Evolutionary conservation across 768 basidiomycete genomes (phyloP).

Genomic region (Leccinum ochraceum): DNA sequence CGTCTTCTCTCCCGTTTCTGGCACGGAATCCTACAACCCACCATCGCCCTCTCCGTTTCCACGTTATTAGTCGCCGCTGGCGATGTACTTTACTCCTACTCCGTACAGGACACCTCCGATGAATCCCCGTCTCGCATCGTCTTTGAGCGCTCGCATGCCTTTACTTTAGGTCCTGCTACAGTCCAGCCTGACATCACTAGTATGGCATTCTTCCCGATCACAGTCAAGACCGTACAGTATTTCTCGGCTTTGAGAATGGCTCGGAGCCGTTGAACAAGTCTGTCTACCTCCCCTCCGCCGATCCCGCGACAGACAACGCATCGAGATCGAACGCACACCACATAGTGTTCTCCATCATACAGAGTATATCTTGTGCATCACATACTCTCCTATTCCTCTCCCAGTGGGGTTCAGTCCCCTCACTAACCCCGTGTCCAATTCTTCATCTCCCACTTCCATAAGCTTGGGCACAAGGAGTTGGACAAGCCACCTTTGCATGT

Average conservation of each 20-base stretch:
- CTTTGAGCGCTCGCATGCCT: constrained; percentile 47
- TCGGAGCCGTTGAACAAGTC: constrained; percentile 45
- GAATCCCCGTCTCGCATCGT: constrained; percentile 43
- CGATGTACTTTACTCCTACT: constrained; percentile 55
- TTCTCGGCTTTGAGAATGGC: constrained; percentile 63
- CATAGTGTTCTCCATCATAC: constrained; percentile 41
- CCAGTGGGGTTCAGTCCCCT: constrained; percentile 50
- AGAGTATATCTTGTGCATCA: constrained; percentile 48
- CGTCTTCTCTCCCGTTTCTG: constrained; percentile 65
- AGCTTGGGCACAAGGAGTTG: constrained; percentile 59
- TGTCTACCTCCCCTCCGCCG: constrained; percentile 27
- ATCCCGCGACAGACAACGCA: constrained; percentile 7
- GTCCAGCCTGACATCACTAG: constrained; percentile 53
- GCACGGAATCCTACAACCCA: constrained; percentile 55
- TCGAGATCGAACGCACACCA: constrained; percentile 25
- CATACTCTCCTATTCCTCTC: constrained; percentile 57
- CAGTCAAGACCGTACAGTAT: constrained; percentile 45
- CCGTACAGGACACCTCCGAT: constrained; percentile 38
- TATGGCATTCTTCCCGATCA: constrained; percentile 47
- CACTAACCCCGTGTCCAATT: constrained; percentile 27
- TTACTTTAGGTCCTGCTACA: constrained; percentile 35
- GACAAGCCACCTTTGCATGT: constrained; percentile 57
- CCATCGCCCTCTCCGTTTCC: constrained; percentile 53
- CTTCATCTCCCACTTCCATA: constrained; percentile 32
- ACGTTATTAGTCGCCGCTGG: constrained; percentile 66